These are phyloP conservation scores for Somion occarium DNA, from an alignment of 1,284 basidiomycete genomes.

Conservation along the genomic window DNA sequence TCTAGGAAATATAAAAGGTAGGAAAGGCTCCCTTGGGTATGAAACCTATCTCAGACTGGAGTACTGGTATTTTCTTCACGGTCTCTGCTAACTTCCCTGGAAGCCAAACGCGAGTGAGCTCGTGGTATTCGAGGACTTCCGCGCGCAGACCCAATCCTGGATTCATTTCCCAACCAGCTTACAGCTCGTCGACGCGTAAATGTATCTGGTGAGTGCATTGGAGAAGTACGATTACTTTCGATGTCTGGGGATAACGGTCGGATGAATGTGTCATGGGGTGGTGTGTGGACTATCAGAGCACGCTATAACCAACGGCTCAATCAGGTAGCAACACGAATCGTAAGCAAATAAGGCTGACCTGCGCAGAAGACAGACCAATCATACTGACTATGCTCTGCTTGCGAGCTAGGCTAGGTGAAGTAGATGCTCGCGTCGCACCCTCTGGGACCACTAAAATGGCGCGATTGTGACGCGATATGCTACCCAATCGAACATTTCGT, in stretches of 20 bases:
- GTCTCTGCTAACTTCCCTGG: constrained; percentile 11
- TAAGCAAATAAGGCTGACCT: constrained; percentile 41
- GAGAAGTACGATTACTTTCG: constrained; percentile 10
- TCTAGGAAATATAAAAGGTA: no score
- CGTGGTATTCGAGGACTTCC: neutral
- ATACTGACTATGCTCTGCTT: constrained; percentile 54
- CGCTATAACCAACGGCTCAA: no score
- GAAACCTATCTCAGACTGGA: no score
- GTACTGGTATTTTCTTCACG: neutral
- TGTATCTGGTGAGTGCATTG: constrained; percentile 9
- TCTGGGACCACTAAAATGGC: constrained; percentile 42
- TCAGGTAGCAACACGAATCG: no score
- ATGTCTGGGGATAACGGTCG: constrained; percentile 18
- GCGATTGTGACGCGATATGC: constrained; percentile 33
- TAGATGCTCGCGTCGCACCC: constrained; percentile 24
- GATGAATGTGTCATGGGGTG: constrained; percentile 42
- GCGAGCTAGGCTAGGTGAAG: constrained; percentile 40
- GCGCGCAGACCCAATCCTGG: neutral
- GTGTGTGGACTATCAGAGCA: constrained; percentile 58
- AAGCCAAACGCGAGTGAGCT: constrained; percentile 4
- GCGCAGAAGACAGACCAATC: constrained; percentile 68
- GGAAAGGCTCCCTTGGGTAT: no score
- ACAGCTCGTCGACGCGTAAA: constrained; percentile 13
- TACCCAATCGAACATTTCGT: constrained; percentile 20
- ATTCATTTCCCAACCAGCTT: constrained; percentile 11